phyloP scores from a whole-genome alignment of 2,329 filamentous ascomycete species.

The Myriosclerotinia scirpicola region DNA sequence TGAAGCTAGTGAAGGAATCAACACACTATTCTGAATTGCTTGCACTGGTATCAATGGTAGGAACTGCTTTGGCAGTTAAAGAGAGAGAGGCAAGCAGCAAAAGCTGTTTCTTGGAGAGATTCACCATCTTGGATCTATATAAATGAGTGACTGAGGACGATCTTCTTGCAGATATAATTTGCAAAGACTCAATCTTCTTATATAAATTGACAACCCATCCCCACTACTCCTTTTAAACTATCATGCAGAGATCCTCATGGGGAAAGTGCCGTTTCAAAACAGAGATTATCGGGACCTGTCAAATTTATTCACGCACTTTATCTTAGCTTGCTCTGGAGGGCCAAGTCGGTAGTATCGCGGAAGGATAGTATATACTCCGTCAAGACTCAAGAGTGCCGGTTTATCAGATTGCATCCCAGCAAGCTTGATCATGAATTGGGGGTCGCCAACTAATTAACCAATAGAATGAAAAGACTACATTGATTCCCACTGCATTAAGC shows the following conservation, averaged over 20 bases:
- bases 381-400: background rate
- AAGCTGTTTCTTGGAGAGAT: constrained; percentile 4
- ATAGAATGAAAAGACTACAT: background rate
- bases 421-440: background rate
- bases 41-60: background rate
- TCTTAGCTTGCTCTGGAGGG: background rate
- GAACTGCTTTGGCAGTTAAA: constrained; percentile 1
- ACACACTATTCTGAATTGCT: background rate
- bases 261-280: background rate
- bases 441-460: no score
- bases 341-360: background rate
- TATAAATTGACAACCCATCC: background rate
- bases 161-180: background rate
- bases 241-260: background rate
- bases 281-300: background rate
- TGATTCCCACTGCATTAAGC: background rate
- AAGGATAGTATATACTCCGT: no score
- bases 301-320: background rate
- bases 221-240: background rate
- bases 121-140: background rate
- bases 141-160: background rate
- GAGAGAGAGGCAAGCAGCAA: constrained; percentile 9
- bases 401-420: background rate
- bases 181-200: constrained; percentile 5
- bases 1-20: background rate